phyloP scores from a whole-genome alignment of 129 eudicot species.

The Apium graveolens region DNA sequence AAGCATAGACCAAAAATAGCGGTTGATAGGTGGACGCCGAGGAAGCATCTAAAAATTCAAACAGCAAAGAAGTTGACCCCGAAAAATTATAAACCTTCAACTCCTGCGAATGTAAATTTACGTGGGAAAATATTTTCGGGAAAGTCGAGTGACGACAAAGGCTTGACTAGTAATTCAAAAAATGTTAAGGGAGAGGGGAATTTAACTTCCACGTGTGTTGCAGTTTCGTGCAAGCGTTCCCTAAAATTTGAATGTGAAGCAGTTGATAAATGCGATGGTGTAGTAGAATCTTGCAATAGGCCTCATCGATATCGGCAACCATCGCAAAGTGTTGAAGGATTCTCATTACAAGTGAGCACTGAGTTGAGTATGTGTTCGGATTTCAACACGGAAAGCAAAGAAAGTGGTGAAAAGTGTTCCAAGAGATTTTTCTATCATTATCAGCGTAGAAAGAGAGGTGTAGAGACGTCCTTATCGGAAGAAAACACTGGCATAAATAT shows the following conservation, averaged over 20 bases:
- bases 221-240: slow-evolving; percentile 3
- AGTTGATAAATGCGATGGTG: neutral
- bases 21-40: slow-evolving; percentile 27
- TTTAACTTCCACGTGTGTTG: neutral
- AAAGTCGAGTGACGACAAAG: neutral
- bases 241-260: neutral
- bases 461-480: neutral
- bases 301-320: neutral
- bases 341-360: neutral
- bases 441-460: slow-evolving; percentile 19
- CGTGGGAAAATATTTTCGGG: neutral
- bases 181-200: neutral
- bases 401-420: slow-evolving; percentile 7
- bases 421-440: slow-evolving; percentile 15
- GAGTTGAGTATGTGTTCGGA: neutral
- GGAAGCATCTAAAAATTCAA: slow-evolving; percentile 27
- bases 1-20: slow-evolving; percentile 52
- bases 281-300: slow-evolving; percentile 21
- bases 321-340: neutral
- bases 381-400: neutral
- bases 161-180: neutral
- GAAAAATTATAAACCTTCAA: neutral
- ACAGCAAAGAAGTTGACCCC: slow-evolving; percentile 23
- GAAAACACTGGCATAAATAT: neutral
- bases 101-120: neutral